phyloP scores from a whole-genome alignment of 192 early-diverging fungal genomes.

The Coemansia brasiliensis region DNA sequence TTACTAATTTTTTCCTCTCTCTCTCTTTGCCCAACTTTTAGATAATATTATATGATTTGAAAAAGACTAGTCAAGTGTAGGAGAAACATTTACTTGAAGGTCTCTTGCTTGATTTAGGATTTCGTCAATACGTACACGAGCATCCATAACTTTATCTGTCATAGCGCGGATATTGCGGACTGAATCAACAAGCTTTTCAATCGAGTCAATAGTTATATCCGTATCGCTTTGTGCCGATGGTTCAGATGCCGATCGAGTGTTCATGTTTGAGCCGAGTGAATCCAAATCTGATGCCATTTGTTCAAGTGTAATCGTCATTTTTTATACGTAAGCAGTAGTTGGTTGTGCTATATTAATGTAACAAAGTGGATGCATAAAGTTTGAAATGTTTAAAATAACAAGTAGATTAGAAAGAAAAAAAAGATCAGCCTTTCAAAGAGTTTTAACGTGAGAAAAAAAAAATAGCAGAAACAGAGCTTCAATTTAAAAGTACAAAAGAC shows the following conservation, averaged over 20 bases:
- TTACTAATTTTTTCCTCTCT: not conserved
- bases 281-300: slow-evolving; percentile 22
- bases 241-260: not conserved
- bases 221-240: not conserved
- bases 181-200: slow-evolving; percentile 56
- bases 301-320: slow-evolving; percentile 9
- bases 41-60: too few species aligned
- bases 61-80: too few species aligned
- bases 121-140: slow-evolving; percentile 35
- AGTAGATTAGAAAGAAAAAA: not conserved
- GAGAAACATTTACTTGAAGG: not conserved
- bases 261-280: not conserved
- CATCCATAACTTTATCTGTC: slow-evolving; percentile 59
- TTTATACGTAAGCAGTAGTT: too few species aligned
- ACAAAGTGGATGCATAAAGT: slow-evolving; percentile 6
- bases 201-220: slow-evolving; percentile 49
- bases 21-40: too few species aligned
- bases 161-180: slow-evolving; percentile 68
- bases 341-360: too few species aligned
- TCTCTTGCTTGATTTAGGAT: slow-evolving; percentile 12
- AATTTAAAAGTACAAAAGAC: not conserved
- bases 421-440: too few species aligned
- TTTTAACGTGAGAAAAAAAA: too few species aligned
- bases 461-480: not conserved
- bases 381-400: not conserved